Base-by-base conservation (phyloP, 352 stramenopile genomes). In the Pythium vanterpoolii region DNA sequence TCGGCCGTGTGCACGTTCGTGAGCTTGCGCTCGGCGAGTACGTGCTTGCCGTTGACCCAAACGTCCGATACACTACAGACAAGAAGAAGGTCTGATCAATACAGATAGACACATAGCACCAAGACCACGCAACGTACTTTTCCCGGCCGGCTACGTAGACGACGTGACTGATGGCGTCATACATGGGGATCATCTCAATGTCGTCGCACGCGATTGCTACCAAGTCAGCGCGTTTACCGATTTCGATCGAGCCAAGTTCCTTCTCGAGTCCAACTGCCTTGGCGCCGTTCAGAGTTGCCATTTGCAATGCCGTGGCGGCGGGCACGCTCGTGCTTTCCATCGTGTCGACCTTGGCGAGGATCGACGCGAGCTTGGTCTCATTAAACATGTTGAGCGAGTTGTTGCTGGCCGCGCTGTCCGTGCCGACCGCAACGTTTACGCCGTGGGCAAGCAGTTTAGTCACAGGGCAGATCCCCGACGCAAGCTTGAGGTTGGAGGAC, bases 271-370 rank as follows among this genome's bases (percentile, higher is more conserved):
- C 83, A 8, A 97, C 62, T 5, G 87, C 89, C 40, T 92, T 91
- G 24, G 89, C 89, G 31, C 88, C 89, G 59, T 96, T 96, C 42
- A 97, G 70, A 24, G 89, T 97, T 44, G 89, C 89, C 86, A 97
- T 96, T 55, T 85, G 69, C 30, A 97, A 65, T 21, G 80, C 84
- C 36, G 68, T 71, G 4, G 69, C 64, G 0, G 84, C 81, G 16
- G 80, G 73, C 31, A 91, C 73, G 48, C 68, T 83, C 33, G 71
- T 89, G 60, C 79, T 79, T 42, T 89, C 50, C 24, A 84, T 76
- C 14, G 77, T 78, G 52, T 90, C 71, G 19, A 64, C 81, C 76
- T 96, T 96, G 58, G 83, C 86, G 21, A 96, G 53, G n/a, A 96
- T 75, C 4, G 86, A 84, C 7, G 86, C 84, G 47, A 96, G 66